Evolutionary conservation across 257 asterid genomes (phyloP).

Genomic region (Hygrophila difformis): DNA sequence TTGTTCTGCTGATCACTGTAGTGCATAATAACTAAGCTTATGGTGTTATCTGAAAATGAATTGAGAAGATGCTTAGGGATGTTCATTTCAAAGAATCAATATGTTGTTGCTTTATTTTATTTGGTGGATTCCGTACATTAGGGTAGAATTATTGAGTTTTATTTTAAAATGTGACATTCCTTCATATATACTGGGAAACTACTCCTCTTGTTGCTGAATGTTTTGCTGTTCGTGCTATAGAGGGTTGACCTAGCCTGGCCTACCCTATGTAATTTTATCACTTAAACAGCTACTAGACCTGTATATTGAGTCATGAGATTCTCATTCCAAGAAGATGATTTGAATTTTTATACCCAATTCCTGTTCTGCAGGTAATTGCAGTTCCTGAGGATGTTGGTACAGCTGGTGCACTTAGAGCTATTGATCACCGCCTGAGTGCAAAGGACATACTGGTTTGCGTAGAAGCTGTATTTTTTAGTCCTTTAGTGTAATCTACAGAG

Average conservation of each 20-base stretch:
- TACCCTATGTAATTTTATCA: slow-evolving; percentile 3
- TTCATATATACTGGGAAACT: background rate
- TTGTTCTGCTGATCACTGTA: too few species aligned
- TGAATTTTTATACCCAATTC: background rate
- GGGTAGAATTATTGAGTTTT: too few species aligned
- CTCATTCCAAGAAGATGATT: too few species aligned
- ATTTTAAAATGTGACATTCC: too few species aligned
- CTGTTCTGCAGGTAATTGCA: slow-evolving; percentile 61
- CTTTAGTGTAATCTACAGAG: slow-evolving; percentile 7
- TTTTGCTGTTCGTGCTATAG: background rate
- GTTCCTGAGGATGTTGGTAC: slow-evolving; percentile 96
- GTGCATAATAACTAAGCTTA: too few species aligned
- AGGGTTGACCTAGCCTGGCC: slow-evolving; percentile 6
- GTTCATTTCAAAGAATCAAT: too few species aligned
- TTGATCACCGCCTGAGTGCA: slow-evolving; percentile 77
- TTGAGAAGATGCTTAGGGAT: too few species aligned
- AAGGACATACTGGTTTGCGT: slow-evolving; percentile 74
- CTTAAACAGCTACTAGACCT: slow-evolving; percentile 3
- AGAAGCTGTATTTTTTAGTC: slow-evolving; percentile 12
- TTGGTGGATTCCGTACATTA: too few species aligned
- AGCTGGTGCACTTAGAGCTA: slow-evolving; percentile 93
- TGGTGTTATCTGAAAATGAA: too few species aligned
- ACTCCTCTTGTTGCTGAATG: slow-evolving; percentile 11
- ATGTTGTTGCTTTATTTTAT: too few species aligned
- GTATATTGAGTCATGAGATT: slow-evolving; percentile 4